A percentile compares a stretch with the other conserved stretches of the same genome.
Conservation (phyloP, 768 basidiomycete species). For the Omphalotus guepiniiformis region DNA sequence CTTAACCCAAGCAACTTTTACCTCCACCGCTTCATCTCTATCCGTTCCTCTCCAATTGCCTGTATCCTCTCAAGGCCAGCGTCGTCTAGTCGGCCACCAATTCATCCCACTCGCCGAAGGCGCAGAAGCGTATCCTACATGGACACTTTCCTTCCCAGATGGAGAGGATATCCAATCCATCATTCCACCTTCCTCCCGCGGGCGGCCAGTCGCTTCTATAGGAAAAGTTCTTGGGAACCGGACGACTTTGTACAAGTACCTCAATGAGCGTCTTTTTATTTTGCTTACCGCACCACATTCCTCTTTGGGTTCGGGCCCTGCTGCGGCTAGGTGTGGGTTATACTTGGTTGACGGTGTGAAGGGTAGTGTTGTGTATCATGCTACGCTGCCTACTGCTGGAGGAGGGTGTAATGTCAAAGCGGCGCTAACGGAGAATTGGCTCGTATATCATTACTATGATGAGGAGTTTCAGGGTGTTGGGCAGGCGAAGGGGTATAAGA, state of each 20-base stretch:
- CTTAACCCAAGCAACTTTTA: conserved; percentile 39
- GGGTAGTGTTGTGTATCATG: conserved; percentile 71
- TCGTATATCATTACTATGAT: conserved; percentile 86
- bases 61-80: conserved; percentile 32
- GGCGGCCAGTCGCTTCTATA: conserved; percentile 63
- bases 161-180: conserved; percentile 56
- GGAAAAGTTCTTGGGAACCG: conserved; percentile 87
- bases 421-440: conserved; percentile 83
- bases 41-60: conserved; percentile 42
- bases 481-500: conserved; percentile 59
- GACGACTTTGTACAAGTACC: conserved; percentile 89
- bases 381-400: conserved; percentile 42
- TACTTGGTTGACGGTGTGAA: conserved; percentile 79
- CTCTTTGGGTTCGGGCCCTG: conserved; percentile 13
- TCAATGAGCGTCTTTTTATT: conserved; percentile 76
- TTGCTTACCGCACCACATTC: conserved; percentile 49
- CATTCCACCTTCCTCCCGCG: conserved; percentile 37
- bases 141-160: conserved; percentile 55
- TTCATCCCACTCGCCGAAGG: conserved; percentile 24
- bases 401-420: conserved; percentile 63
- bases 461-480: conserved; percentile 41
- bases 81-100: conserved; percentile 56
- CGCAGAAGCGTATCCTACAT: conserved; percentile 49
- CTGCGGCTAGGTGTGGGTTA: conserved; percentile 46
- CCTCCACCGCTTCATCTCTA: conserved; percentile 44